A percentile compares a stretch with the other conserved stretches of the same genome.
These are phyloP conservation scores for Chalciporus piperatus DNA, from an alignment of 768 basidiomycete species.

Conservation along the genomic window DNA sequence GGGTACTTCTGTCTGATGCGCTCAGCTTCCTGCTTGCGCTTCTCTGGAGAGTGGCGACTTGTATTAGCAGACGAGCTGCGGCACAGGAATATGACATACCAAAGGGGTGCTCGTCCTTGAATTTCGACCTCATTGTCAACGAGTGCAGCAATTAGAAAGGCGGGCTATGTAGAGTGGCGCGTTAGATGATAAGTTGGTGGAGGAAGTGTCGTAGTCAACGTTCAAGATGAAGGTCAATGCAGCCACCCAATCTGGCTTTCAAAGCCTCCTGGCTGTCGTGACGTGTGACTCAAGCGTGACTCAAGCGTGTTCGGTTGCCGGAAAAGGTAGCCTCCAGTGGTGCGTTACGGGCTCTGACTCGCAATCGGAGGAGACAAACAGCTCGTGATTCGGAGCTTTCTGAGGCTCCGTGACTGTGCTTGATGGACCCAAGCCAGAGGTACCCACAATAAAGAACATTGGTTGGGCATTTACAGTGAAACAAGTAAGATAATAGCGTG, in stretches of 20 bases:
- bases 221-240: conserved; percentile 19
- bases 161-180: conserved; percentile 3
- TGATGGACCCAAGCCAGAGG: no score
- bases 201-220: conserved; percentile 25
- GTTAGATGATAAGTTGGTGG: conserved; percentile 7
- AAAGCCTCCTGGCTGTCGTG: conserved; percentile 33
- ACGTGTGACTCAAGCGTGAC: conserved; percentile 33
- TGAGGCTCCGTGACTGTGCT: no score
- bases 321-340: conserved; percentile 10
- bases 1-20: conserved; percentile 98
- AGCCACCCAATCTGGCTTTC: conserved; percentile 25
- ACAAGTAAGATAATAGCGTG: background rate
- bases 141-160: conserved; percentile 1
- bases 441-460: no score
- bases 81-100: conserved; percentile 48
- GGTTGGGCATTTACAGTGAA: no score
- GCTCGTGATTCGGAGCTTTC: no score
- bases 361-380: background rate
- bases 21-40: conserved; percentile 99
- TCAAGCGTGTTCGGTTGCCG: conserved; percentile 11
- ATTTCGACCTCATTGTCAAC: conserved; percentile 81
- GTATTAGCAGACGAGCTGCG: conserved; percentile 34
- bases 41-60: conserved; percentile 56
- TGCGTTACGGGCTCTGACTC: background rate
- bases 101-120: conserved; percentile 99